Evolutionary conservation across 106 monocot species (phyloP), one percentile per base, ranked within the genome.

Genomic region (Allium fistulosum): DNA sequence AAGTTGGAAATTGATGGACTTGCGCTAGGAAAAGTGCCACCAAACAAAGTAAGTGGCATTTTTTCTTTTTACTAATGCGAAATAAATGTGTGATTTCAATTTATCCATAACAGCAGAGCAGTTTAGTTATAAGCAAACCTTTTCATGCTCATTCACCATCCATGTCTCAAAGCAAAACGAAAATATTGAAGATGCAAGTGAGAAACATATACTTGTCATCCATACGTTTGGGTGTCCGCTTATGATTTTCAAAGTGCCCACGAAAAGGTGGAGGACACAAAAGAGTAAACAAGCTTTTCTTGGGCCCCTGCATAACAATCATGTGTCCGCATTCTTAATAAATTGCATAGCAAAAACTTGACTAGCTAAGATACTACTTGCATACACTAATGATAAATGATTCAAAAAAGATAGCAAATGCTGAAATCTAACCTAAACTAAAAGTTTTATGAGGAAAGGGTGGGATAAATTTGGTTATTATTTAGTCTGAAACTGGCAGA

Each of bases 81-180:
- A 37, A 37, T 37, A 37, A 37, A 37, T 37, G 37, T 37, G 2
- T 37, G 1, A 37, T 37, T 37, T 2, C 37, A 37, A 37, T 2
- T 37, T 37, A 37, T 37, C 37, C 37, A 37, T 37, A 37, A 37
- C 5, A 57, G 45, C 22, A 11, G 17, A 66, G 37, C 37, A 59
- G 28, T 45, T 72, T 58, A 60, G 37, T 46, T n/a, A 11, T 61
- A 64, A 37, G 76, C 78, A 70, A 79, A 97, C 99, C 87, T 90
- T 90, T 60, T 93, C 99, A 71, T 99, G 90, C 57, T 93, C 90
- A n/a, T 14, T 37, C 10, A 87, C 87, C 84, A 99, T 85, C 93
- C 90, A 93, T 48, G 93, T 78, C 69, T 99, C 99, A 67, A 93
- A 99, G 79, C 84, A 85, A 76, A 90, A 93, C 14, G 74, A 82